phyloP scores from a whole-genome alignment of 306 rosid genomes.

The Dicorynia guianensis region DNA sequence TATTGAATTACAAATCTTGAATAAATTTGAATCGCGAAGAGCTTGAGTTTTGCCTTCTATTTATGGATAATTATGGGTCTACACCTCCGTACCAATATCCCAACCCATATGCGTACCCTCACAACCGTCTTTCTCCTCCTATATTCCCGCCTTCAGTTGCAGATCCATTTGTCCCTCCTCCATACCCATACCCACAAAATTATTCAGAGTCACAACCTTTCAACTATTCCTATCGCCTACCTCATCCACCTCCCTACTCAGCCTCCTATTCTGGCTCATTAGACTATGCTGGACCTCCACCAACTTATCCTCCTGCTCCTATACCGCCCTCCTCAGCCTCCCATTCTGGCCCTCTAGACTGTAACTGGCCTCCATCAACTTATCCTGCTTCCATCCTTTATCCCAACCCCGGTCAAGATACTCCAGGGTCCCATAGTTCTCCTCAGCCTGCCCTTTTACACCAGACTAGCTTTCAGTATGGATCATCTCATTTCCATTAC shows the following conservation, averaged over 20 bases:
- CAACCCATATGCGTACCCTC: slow-evolving; percentile 47
- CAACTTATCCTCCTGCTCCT: slow-evolving; percentile 44
- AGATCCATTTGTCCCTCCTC: slow-evolving; percentile 47
- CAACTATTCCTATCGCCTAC: slow-evolving; percentile 53
- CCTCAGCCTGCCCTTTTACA: slow-evolving; percentile 59
- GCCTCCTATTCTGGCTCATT: slow-evolving; percentile 45
- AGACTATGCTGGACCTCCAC: slow-evolving; percentile 31
- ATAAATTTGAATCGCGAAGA: background rate
- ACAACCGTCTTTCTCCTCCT: slow-evolving; percentile 43
- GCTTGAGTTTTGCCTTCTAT: slow-evolving; percentile 10
- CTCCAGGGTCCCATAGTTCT: slow-evolving; percentile 45
- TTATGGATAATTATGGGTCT: slow-evolving; percentile 54
- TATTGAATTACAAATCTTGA: slow-evolving; percentile 4
- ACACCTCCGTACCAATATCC: slow-evolving; percentile 50
- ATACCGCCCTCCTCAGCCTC: slow-evolving; percentile 7
- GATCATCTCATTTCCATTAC: slow-evolving; percentile 55
- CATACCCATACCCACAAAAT: slow-evolving; percentile 46
- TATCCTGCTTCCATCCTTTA: slow-evolving; percentile 41
- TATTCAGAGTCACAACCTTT: slow-evolving; percentile 38
- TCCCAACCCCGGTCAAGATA: slow-evolving; percentile 50
- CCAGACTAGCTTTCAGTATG: slow-evolving; percentile 66
- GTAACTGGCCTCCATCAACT: slow-evolving; percentile 38
- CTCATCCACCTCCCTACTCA: slow-evolving; percentile 31
- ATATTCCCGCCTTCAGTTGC: slow-evolving; percentile 49
- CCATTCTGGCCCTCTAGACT: slow-evolving; percentile 38